Base-by-base conservation (phyloP, 2,329 filamentous ascomycete genomes). In the Penicillium sp. region DNA sequence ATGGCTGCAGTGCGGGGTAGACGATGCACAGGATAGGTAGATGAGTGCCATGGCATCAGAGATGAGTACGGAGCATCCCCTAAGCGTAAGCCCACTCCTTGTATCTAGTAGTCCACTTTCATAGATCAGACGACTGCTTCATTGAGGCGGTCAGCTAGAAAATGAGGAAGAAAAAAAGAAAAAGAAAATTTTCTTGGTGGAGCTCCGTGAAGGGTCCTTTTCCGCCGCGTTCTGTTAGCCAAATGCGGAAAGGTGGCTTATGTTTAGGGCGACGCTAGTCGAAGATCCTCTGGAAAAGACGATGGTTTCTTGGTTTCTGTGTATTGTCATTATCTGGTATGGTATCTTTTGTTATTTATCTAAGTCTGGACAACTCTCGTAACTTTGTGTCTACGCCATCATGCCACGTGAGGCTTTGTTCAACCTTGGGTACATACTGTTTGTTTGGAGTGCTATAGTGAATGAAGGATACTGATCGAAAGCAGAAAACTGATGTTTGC, bases 1-100 rank as follows among this genome's bases (percentile, higher is more conserved):
- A 53, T 44, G 55, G 61, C 51, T 50, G 52, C 38, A 64, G 59
- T 70, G 68, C 66, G 68, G 67, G 68, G 67, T 55, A 48, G 4
- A 36, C 36, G 32, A 30, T 19, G n/a, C 18, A 42, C 27, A 40
- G 45, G n/a, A n/a, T 41, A 47, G 27, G 16, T 41, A 47, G 29
- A 18, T 11, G 50, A 47, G 29, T 11, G n/a, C 49, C 42, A 18
- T 47, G 35, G 7, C 27, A 18, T 32, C 8, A 9, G n/a, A 8
- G 8, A 18, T 36, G 19, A 30, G 8, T 41, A 35, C 8, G 30
- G 14, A 35, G 45, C 40, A 29, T 9, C n/a, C 36, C 16, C 7
- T 19, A 19, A 14, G 23, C 13, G 7, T 40, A 47, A 39, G 35
- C 16, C 18, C 30, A 30, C 34, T 7, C 8, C 10, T 2, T 39